Evolutionary conservation across 208 protist species (phyloP).

Genomic region (Leptomonas pyrrhocoris): DNA sequence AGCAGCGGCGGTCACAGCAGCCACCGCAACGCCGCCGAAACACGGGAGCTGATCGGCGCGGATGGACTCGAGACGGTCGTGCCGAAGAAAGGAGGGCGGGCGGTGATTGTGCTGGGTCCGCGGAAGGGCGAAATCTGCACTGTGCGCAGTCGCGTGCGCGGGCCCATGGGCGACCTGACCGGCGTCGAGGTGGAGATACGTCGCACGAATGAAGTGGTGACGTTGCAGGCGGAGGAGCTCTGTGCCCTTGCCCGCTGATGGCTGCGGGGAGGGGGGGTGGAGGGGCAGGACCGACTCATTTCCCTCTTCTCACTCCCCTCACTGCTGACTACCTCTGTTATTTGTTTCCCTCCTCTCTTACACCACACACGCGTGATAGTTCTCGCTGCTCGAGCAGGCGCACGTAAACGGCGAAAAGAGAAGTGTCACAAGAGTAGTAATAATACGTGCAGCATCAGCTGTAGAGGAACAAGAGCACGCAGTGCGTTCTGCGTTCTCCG

Average conservation of each 20-base stretch:
- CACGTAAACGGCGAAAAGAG: too few relatives aligned
- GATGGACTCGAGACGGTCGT: constrained; percentile 77
- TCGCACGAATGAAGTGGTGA: constrained; percentile 43
- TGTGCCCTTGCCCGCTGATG: constrained; percentile 51
- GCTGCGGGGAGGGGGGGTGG: too few relatives aligned
- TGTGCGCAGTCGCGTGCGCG: constrained; percentile 44
- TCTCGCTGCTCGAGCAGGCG: too few relatives aligned
- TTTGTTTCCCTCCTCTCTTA: too few relatives aligned
- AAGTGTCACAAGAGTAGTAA: too few relatives aligned
- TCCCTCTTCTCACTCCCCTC: too few relatives aligned
- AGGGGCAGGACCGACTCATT: too few relatives aligned
- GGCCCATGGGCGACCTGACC: constrained; percentile 35
- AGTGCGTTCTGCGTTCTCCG: too few relatives aligned
- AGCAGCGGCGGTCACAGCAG: neutral
- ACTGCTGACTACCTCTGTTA: too few relatives aligned
- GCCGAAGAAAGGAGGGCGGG: constrained; percentile 62
- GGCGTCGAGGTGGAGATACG: constrained; percentile 58
- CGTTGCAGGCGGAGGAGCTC: constrained; percentile 55
- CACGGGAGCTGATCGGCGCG: constrained; percentile 65
- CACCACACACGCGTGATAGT: too few relatives aligned
- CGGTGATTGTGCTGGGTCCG: constrained; percentile 65
- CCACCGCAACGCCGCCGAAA: constrained; percentile 9
- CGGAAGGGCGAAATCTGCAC: constrained; percentile 67
- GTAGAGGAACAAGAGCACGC: too few relatives aligned
- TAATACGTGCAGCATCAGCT: too few relatives aligned